These are phyloP conservation scores for Theileria parva DNA, from an alignment of 169 alveolate genomes.

Conservation along the genomic window DNA sequence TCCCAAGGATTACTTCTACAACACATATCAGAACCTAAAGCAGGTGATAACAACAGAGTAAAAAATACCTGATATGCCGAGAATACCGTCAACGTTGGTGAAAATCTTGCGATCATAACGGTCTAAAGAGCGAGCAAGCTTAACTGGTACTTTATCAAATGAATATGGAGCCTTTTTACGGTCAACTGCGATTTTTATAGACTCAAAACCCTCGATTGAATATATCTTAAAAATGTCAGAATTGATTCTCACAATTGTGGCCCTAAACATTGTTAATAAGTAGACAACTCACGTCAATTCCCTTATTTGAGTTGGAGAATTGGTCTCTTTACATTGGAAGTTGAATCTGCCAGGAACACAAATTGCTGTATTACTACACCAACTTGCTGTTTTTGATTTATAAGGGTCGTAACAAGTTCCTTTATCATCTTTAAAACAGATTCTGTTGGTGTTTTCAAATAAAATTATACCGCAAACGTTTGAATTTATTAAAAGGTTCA, in stretches of 20 bases:
- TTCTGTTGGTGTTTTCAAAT: slow-evolving; percentile 57
- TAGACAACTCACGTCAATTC: slow-evolving; percentile 56
- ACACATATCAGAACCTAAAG: slow-evolving; percentile 15
- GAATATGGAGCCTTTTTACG: not conserved
- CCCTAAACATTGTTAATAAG: slow-evolving; percentile 30
- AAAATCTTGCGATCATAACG: not conserved
- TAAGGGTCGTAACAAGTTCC: slow-evolving; percentile 67
- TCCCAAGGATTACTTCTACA: slow-evolving; percentile 57
- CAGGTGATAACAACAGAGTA: not conserved
- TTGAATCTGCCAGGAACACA: slow-evolving; percentile 65
- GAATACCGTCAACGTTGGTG: slow-evolving; percentile 25
- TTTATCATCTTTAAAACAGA: slow-evolving; percentile 38
- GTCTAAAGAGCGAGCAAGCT: slow-evolving; percentile 22
- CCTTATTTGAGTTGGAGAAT: slow-evolving; percentile 24
- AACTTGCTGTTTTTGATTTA: slow-evolving; percentile 54
- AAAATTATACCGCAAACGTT: slow-evolving; percentile 69
- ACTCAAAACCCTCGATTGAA: slow-evolving; percentile 53
- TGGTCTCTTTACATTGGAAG: slow-evolving; percentile 61
- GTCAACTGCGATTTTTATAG: not conserved
- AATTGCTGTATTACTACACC: slow-evolving; percentile 68
- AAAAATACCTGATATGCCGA: slow-evolving; percentile 45
- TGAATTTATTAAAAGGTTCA: slow-evolving; percentile 41
- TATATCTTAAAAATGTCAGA: slow-evolving; percentile 28
- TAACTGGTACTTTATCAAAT: slow-evolving; percentile 44
- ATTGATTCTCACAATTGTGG: slow-evolving; percentile 25